A percentile compares a stretch with the other conserved stretches of the same genome.
phyloP scores from a whole-genome alignment of 345 rosid genomes.

The Corchorus olitorius region DNA sequence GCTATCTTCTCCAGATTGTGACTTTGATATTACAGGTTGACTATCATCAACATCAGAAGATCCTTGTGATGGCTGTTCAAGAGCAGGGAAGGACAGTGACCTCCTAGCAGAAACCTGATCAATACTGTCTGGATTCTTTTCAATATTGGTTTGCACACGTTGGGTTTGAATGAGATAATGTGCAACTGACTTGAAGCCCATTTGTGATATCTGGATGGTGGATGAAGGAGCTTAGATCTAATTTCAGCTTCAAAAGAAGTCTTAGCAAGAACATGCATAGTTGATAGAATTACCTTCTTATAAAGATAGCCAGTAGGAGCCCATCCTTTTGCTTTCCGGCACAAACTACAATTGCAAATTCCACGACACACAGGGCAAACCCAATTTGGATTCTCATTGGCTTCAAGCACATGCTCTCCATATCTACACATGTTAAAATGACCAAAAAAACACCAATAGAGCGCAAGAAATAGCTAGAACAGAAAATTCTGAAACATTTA shows the following conservation, averaged over 20 bases:
- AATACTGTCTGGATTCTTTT: constrained; percentile 28
- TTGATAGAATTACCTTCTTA: constrained; percentile 52
- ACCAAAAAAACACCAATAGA: background rate
- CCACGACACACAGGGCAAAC: constrained; percentile 83
- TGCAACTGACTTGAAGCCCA: constrained; percentile 94
- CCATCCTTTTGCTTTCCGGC: constrained; percentile 82
- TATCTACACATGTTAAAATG: constrained; percentile 47
- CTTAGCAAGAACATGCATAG: background rate
- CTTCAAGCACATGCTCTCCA: constrained; percentile 94
- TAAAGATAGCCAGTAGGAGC: constrained; percentile 74
- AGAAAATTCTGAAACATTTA: background rate
- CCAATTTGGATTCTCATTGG: constrained; percentile 79
- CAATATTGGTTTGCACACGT: constrained; percentile 34
- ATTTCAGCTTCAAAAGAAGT: background rate
- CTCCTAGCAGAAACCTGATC: constrained; percentile 63
- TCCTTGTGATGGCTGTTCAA: constrained; percentile 28
- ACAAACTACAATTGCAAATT: constrained; percentile 93
- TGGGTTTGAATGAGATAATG: constrained; percentile 80
- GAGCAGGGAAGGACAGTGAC: constrained; percentile 51
- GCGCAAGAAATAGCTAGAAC: background rate
- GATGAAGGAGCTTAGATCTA: constrained; percentile 21
- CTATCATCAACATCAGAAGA: constrained; percentile 21
- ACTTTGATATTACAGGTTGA: constrained; percentile 18
- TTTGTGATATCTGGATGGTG: constrained; percentile 48
- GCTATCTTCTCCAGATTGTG: constrained; percentile 27